Base-by-base conservation (phyloP, 1,284 basidiomycete species). In the Malassezia caprae region DNA sequence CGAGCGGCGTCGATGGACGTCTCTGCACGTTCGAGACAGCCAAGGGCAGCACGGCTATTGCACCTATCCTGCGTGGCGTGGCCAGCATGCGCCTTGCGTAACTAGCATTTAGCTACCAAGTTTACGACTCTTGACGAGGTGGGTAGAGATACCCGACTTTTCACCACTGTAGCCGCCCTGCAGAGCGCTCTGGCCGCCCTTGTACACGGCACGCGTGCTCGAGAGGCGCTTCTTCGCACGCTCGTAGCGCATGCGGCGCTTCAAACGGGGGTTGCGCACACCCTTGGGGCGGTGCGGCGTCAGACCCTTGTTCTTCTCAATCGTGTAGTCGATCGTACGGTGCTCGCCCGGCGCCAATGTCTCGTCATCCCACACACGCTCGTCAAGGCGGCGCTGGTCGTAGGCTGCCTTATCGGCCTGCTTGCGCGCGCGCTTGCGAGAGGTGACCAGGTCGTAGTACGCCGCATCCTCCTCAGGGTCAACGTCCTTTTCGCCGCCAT, bases 1-100 rank as follows among this genome's bases (percentile, higher is more conserved):
- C 91, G 15, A 85, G 84, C n/a, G 94, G 90, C 8, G 87, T 91
- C 26, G 94, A 98, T 77, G 94, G 94, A 5, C 85, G 85, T 67
- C 77, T 99, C 57, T 90, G 93, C 24, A 80, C 98, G 54, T 99
- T 94, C 89, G 80, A 84, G 59, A 82, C 83, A n/a, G 80, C 78
- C 51, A 79, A 80, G 19, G 81, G 63, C 17, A 63, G 57, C n/a
- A 58, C 61, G 7, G 56, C 57, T 6, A 55, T 69, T 10, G 61
- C 54, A 3, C 59, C 60, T 17, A 63, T 72, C 26, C 59, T 64
- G 48, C 63, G 62, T 31, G 69, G 69, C 8, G 48, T 72, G 17
- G 61, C 61, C 8, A 66, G 63, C 32, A 46, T 69, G 48, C 62
- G 59, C 37, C 52, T 69, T 45, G 63, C 32, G 17, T 57, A 51